Evolutionary conservation across 768 basidiomycete genomes (phyloP), one percentile per base, ranked within the genome.

Genomic region (Amanita rimosa): DNA sequence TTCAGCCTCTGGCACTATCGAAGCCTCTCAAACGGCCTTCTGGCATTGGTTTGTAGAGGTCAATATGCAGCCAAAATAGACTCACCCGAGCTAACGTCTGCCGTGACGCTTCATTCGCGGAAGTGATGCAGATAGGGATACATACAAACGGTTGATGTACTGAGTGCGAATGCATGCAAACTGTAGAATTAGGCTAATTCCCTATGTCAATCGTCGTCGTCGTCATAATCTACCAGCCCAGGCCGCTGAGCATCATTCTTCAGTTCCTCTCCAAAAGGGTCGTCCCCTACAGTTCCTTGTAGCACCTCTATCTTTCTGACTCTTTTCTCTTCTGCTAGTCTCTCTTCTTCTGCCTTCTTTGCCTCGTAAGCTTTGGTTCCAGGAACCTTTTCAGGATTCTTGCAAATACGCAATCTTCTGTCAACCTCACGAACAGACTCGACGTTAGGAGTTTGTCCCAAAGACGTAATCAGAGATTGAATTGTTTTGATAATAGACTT

Each of bases 331-430:
- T 78, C 78, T 1, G 81, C 82, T 57, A 73, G 75, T 47, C 68
- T 76, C 56, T 88, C 86, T 49, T 81, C 79, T 55, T 80, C 82
- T n/a, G 72, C 78, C 54, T 78, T 81, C 60, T 79, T 81, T 17
- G 78, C 76, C 21, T 82, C 62, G 62, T 85, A 92, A 2, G 88
- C 85, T 52, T 79, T 83, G 53, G 82, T 95, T n/a, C 92, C 93
- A 10, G 82, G 79, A 4, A 95, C 83, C 64, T 94, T 96, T 64
- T 95, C 93, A 4, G 96, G 96, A 58, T 99, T 98, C 62, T 92
- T 89, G 71, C 95, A 97, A 33, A 85, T 59, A 58, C 79, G 83
- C 40, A 99, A 68, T 39, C 92, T 73, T 59, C 84, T 77, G 62
- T 99, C 96, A 6, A 98, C 83, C 58, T 88, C 85, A 11, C 88